Base-by-base conservation (phyloP, 192 early-diverging fungal species). In the Mortierella claussenii region DNA sequence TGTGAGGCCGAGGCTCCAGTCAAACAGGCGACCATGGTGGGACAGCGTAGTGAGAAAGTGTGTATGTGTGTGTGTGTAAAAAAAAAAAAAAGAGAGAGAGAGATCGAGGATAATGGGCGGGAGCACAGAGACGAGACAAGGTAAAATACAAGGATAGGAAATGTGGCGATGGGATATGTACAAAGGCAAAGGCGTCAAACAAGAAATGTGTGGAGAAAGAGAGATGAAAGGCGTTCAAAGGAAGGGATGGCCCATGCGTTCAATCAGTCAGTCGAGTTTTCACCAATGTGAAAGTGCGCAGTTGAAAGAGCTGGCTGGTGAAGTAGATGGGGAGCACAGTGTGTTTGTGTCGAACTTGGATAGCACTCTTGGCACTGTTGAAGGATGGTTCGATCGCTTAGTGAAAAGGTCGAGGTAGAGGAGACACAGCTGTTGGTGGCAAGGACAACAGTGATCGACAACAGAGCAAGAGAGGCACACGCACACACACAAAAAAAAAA, bases 11-110 rank as follows among this genome's bases (percentile, higher is more conserved):
- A 68, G 33, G 61, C 37, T 59, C 56, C 63, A 47, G 62, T 65
- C 62, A 75, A 45, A 55, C 70, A 75, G 50, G 70, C 62, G 28
- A 75, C 70, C 70, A 75, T 75, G 55, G 30, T 53, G 49, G 27
- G 17, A 23, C 20, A 13, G 45, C 11, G 21, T 7, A 40, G 37
- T 40, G 13, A 40, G 13, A 10, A 40, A 40, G 37, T 40, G 37
- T 40, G 7, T 36, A 32, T 44, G 46, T 18, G 31, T 32, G 34
- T 23, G 26, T 46, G 4, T 46, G 8, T 4, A 45, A 52, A 53
- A 31, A 50, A 28, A 68, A 43, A 51, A 30, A 44, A 48, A 68
- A 40, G 13, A 37, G 23, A 21, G 21, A 24, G 10, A 21, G 26
- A 55, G 27, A 46, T 13, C 8, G n/a, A 18, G 15, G 13, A 20